Conservation (phyloP, 2,329 filamentous ascomycete species). For the Aspergillus ochraceus region DNA sequence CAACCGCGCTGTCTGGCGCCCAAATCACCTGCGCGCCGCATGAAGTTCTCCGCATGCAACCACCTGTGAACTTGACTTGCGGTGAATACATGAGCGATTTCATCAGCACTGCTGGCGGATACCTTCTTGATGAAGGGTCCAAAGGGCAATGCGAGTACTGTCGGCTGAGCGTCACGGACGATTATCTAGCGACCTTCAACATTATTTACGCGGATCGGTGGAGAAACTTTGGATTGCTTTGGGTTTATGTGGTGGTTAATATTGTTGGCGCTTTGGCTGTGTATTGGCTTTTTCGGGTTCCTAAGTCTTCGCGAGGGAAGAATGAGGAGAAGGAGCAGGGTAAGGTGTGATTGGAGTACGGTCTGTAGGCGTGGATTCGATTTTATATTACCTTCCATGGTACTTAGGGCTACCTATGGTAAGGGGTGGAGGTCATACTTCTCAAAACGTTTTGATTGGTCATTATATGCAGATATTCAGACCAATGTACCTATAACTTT, state of each 20-base stretch:
- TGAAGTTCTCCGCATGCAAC: slow-evolving; percentile 35
- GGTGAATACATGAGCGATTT: slow-evolving; percentile 48
- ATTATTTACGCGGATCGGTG: slow-evolving; percentile 54
- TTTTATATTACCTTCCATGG: too few species aligned
- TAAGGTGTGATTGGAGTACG: neutral
- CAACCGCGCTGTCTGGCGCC: slow-evolving; percentile 37
- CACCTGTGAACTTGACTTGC: slow-evolving; percentile 64
- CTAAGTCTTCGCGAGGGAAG: slow-evolving; percentile 36
- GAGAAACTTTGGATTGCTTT: slow-evolving; percentile 71
- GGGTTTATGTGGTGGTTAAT: slow-evolving; percentile 67
- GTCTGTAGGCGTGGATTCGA: too few species aligned
- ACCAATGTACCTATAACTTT: too few species aligned
- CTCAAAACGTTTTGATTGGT: too few species aligned
- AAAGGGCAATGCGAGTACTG: slow-evolving; percentile 54
- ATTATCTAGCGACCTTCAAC: slow-evolving; percentile 45
- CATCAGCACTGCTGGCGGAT: slow-evolving; percentile 38
- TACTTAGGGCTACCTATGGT: too few species aligned
- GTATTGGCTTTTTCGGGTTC: slow-evolving; percentile 65
- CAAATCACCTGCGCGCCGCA: slow-evolving; percentile 28
- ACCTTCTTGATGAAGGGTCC: slow-evolving; percentile 45
- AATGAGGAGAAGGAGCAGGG: neutral
- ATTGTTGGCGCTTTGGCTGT: slow-evolving; percentile 57
- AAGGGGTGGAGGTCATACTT: too few species aligned
- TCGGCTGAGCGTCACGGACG: slow-evolving; percentile 45
- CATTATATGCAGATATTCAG: too few species aligned